Evolutionary conservation across 2,329 filamentous ascomycete genomes (phyloP).

Genomic region (Phyllosticta capitalensis): DNA sequence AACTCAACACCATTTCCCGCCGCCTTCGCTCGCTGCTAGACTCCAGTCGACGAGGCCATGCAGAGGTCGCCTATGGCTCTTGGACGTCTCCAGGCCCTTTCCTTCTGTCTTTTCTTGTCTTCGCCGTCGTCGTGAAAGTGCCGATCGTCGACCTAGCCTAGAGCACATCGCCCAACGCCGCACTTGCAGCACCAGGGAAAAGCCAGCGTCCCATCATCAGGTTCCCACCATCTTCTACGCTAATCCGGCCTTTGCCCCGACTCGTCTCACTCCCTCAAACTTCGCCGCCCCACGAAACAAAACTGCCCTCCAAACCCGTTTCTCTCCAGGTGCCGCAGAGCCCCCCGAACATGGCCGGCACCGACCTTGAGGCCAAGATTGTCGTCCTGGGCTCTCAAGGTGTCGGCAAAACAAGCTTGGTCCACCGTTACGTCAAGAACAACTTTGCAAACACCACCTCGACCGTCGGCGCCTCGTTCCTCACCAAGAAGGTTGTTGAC

Average conservation of each 20-base stretch:
- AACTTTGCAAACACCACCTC: slow-evolving; percentile 45
- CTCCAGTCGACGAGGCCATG: neutral
- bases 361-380: slow-evolving; percentile 69
- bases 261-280: neutral
- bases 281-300: neutral
- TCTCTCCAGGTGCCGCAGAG: neutral
- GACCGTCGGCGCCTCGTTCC: slow-evolving; percentile 43
- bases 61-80: neutral
- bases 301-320: neutral
- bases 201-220: neutral
- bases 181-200: neutral
- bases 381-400: slow-evolving; percentile 71
- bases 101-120: neutral
- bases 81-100: neutral
- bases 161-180: neutral
- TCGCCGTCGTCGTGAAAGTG: neutral
- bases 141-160: neutral
- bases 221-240: neutral
- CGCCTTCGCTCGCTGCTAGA: neutral
- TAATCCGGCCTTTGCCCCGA: neutral
- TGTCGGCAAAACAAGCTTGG: slow-evolving; percentile 71
- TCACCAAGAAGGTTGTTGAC: slow-evolving; percentile 62
- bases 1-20: neutral
- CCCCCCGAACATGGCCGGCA: slow-evolving; percentile 5
- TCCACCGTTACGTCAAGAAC: slow-evolving; percentile 67